Percentiles rank a stretch among this genome's conserved stretches.
These are phyloP conservation scores for Bruguiera gymnorhiza DNA, from an alignment of 345 rosid genomes.

Conservation along the genomic window DNA sequence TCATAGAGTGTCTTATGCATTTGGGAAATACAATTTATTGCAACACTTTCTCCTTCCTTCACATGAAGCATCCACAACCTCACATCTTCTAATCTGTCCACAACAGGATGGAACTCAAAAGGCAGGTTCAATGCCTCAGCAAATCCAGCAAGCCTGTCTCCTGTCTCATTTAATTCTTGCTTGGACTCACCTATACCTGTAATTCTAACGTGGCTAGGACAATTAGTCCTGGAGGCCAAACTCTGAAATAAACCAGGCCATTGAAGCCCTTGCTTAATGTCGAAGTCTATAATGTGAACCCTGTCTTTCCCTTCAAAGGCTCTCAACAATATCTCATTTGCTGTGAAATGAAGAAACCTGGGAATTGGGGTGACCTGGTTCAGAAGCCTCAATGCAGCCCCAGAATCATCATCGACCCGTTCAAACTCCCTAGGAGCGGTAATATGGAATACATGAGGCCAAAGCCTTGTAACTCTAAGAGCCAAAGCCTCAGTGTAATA, in stretches of 20 bases:
- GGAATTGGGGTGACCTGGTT: conserved; percentile 91
- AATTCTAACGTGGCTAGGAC: conserved; percentile 81
- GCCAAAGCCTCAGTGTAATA: conserved; percentile 88
- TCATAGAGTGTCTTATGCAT: conserved; percentile 84
- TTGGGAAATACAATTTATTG: conserved; percentile 75
- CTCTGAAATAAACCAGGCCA: conserved; percentile 97
- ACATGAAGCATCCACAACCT: conserved; percentile 99
- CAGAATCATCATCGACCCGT: conserved; percentile 64
- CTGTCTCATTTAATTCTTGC: conserved; percentile 84
- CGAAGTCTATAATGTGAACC: conserved; percentile 91
- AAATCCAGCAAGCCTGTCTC: conserved; percentile 75
- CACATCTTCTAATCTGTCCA: conserved; percentile 92
- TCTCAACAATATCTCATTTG: conserved; percentile 83
- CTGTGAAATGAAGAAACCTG: conserved; percentile 83
- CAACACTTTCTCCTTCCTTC: conserved; percentile 85
- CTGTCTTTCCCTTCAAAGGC: conserved; percentile 93
- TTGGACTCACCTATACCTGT: conserved; percentile 94
- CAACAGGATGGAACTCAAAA: conserved; percentile 96
- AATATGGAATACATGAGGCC: conserved; percentile 87
- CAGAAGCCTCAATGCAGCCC: conserved; percentile 73
- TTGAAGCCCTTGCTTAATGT: conserved; percentile 94
- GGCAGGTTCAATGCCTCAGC: conserved; percentile 79
- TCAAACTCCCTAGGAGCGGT: conserved; percentile 78
- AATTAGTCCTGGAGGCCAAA: conserved; percentile 70
- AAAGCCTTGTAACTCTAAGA: conserved; percentile 69